Evolutionary conservation across 768 basidiomycete genomes (phyloP).

Genomic region (Trametes punicea): DNA sequence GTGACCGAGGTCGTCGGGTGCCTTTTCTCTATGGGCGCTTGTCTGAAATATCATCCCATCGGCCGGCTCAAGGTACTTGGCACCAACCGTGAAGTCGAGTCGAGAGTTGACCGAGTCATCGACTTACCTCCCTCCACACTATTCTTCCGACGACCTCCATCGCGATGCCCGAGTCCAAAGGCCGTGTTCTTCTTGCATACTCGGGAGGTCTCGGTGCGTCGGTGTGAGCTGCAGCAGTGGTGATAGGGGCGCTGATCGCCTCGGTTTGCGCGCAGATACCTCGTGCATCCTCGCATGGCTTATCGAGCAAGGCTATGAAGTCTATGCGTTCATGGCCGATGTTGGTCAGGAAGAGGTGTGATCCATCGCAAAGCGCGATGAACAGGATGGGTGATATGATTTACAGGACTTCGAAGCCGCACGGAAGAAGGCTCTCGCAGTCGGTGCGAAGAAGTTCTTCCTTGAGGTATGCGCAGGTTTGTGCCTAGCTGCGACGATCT

Average conservation of each 20-base stretch:
- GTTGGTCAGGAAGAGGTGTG: slow-evolving; percentile 86
- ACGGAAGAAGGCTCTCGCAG: slow-evolving; percentile 79
- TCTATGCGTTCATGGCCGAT: slow-evolving; percentile 95
- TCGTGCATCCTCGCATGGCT: slow-evolving; percentile 99
- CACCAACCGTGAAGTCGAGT: no score
- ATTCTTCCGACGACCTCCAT: background rate
- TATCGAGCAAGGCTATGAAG: slow-evolving; percentile 97
- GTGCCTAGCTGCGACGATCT: no score
- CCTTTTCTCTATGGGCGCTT: slow-evolving; percentile 8
- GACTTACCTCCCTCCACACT: background rate
- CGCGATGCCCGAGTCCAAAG: slow-evolving; percentile 43
- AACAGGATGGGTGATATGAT: background rate
- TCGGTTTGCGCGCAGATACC: slow-evolving; percentile 59
- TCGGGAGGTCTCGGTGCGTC: slow-evolving; percentile 92
- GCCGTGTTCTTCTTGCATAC: slow-evolving; percentile 95
- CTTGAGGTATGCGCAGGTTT: slow-evolving; percentile 51
- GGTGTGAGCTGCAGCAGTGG: background rate
- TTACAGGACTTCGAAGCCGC: slow-evolving; percentile 90
- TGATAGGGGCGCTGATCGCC: background rate
- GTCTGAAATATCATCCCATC: slow-evolving; percentile 8
- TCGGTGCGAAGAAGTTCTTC: slow-evolving; percentile 97
- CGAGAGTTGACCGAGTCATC: slow-evolving; percentile 12
- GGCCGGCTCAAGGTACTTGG: background rate
- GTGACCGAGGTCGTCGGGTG: slow-evolving; percentile 14
- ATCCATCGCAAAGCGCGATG: background rate